Base-by-base conservation (phyloP, 1,139 yeast genomes). In the Magnusiomyces clavatus region DNA sequence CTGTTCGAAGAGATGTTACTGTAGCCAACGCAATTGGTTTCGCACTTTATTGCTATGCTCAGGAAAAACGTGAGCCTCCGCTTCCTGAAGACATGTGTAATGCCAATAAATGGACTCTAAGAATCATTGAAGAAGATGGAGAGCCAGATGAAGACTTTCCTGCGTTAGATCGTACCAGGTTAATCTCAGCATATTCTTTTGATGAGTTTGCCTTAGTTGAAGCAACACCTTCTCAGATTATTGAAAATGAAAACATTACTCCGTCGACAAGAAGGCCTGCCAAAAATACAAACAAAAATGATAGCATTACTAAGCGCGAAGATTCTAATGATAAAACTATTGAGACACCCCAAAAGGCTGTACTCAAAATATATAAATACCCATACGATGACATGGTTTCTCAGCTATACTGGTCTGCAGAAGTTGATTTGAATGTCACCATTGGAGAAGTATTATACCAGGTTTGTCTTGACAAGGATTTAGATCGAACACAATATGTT, bases 111-210 rank as follows among this genome's bases (percentile, higher is more conserved):
- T 73, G 76, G 75, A 72, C 71, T 37, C 57, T 73, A 50, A 64
- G 72, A 16, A 69, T 73, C 35, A 74, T 71, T 2, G 77, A 73
- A 51, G 77, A 73, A 16, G 77, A 73, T 52, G 77, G 77, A 19
- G 75, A 70, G 53, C 73, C 75, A 1, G 77, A 73, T 52, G 74
- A 70, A 41, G 77, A 73, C 54, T 74, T 73, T 52, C 77, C 77
- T 1, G 75, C 77, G 0, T 59, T 73, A 34, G 77, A 73, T 51
- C 60, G 77, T 29, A 63, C 68, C 6, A 56, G 77, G 35, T 62
- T 67, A 19, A 63, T 73, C 11, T 67, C 72, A 8, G 70, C 73
- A 6, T 74, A 70, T 54, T 65, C 72, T 6, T 73, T 70, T 53
- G 77, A 73, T 50, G 77, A 73, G 56, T 71, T 74, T 61, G 77